Conservation (phyloP, 2,329 filamentous ascomycete species). For the Fusarium protoensiforme region DNA sequence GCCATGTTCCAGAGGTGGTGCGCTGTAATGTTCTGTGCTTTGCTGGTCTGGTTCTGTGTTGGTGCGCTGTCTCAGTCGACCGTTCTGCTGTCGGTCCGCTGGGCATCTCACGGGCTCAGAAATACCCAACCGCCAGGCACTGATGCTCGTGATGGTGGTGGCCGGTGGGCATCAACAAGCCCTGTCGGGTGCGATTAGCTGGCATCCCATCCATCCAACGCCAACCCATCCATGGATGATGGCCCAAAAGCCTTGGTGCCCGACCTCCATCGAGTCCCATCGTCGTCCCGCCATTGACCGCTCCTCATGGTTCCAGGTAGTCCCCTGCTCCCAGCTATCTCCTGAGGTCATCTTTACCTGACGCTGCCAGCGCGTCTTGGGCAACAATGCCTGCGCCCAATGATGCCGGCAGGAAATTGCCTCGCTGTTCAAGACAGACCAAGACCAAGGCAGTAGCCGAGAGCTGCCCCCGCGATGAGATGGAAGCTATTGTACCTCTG, state of each 20-base stretch:
- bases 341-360: conserved; percentile 45
- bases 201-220: conserved; percentile 18
- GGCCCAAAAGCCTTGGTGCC: conserved; percentile 42
- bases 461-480: conserved; percentile 29
- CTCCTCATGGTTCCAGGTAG: conserved; percentile 48
- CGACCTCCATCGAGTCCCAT: conserved; percentile 37
- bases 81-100: conserved; percentile 8
- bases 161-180: conserved; percentile 44
- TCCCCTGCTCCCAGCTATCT: conserved; percentile 47
- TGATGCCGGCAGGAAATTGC: conserved; percentile 41
- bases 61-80: background rate
- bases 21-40: conserved; percentile 17
- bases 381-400: conserved; percentile 50
- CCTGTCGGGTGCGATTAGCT: conserved; percentile 42
- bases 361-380: conserved; percentile 45
- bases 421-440: conserved; percentile 10
- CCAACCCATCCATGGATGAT: background rate
- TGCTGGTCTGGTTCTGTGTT: conserved; percentile 18
- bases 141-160: conserved; percentile 33
- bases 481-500: conserved; percentile 11
- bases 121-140: conserved; percentile 27
- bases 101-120: conserved; percentile 1
- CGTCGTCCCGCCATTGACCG: conserved; percentile 45
- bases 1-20: conserved; percentile 17
- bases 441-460: conserved; percentile 29